phyloP scores from a whole-genome alignment of 2,329 filamentous ascomycete species.

The Lecanosticta acicola region DNA sequence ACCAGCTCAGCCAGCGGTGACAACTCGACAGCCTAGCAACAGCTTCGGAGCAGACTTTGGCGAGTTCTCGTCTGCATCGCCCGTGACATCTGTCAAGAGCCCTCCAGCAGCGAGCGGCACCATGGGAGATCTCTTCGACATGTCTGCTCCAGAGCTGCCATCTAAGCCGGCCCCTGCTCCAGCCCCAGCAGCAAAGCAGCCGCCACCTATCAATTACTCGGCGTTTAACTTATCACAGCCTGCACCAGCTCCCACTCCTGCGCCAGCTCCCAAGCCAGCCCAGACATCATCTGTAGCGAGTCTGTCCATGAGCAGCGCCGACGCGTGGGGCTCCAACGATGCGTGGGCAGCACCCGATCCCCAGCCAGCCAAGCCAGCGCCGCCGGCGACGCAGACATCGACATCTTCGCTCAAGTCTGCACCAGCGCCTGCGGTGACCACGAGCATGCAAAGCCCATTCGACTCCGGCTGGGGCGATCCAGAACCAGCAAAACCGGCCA shows the following conservation, averaged over 20 bases:
- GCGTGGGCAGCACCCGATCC: slow-evolving; percentile 68
- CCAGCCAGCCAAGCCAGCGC: slow-evolving; percentile 31
- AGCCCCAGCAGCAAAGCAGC: slow-evolving; percentile 28
- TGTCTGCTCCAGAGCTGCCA: slow-evolving; percentile 44
- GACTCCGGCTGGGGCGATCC: slow-evolving; percentile 61
- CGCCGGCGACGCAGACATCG: slow-evolving; percentile 31
- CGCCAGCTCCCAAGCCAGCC: slow-evolving; percentile 31
- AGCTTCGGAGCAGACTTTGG: slow-evolving; percentile 43
- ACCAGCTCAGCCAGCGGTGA: slow-evolving; percentile 28
- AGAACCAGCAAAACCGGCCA: slow-evolving; percentile 48
- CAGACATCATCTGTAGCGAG: slow-evolving; percentile 30
- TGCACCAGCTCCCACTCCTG: slow-evolving; percentile 42
- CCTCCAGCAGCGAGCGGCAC: slow-evolving; percentile 46
- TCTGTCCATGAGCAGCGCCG: slow-evolving; percentile 50
- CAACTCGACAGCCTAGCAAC: slow-evolving; percentile 48
- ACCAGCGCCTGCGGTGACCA: slow-evolving; percentile 18
- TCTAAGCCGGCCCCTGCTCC: slow-evolving; percentile 30
- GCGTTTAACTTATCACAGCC: slow-evolving; percentile 72
- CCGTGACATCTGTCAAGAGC: slow-evolving; percentile 38
- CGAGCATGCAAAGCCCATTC: slow-evolving; percentile 24
- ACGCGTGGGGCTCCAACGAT: slow-evolving; percentile 77
- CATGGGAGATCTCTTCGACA: slow-evolving; percentile 75
- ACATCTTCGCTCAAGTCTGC: slow-evolving; percentile 42
- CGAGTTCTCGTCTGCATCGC: slow-evolving; percentile 59
- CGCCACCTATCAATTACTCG: slow-evolving; percentile 34